Evolutionary conservation across 2,329 filamentous ascomycete genomes (phyloP).

Genomic region (Pseudonectria buxi): DNA sequence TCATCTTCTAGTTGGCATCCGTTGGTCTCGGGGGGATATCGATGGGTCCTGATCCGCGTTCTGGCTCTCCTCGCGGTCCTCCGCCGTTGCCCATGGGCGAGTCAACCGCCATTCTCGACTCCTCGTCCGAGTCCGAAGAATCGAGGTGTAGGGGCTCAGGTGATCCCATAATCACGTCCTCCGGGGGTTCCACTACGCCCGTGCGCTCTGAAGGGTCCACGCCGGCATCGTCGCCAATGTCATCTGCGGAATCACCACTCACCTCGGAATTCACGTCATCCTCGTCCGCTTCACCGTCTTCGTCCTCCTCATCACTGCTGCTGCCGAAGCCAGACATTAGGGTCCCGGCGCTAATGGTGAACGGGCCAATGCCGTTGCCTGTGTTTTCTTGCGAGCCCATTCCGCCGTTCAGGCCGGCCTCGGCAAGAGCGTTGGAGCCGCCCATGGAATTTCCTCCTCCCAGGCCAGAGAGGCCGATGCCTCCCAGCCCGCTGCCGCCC

Average conservation of each 20-base stretch:
- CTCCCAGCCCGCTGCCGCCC: conserved; percentile 39
- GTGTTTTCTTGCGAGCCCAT: conserved; percentile 62
- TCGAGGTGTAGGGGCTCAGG: conserved; percentile 21
- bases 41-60: conserved; percentile 13
- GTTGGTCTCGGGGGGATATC: conserved; percentile 14
- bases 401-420: conserved; percentile 71
- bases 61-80: conserved; percentile 8
- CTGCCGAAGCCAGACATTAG: conserved; percentile 88
- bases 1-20: conserved; percentile 14
- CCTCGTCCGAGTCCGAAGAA: conserved; percentile 14
- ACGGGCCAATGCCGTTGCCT: conserved; percentile 62
- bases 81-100: conserved; percentile 16
- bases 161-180: conserved; percentile 27
- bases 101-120: conserved; percentile 13
- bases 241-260: conserved; percentile 37
- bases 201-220: conserved; percentile 21
- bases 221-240: conserved; percentile 18
- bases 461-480: conserved; percentile 42
- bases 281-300: conserved; percentile 82
- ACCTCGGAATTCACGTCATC: conserved; percentile 66
- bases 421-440: conserved; percentile 65
- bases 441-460: conserved; percentile 25
- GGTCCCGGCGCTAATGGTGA: conserved; percentile 65
- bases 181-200: conserved; percentile 20
- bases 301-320: conserved; percentile 92